Conservation (phyloP, 2,329 filamentous ascomycete species). For the Xylaria sp. region DNA sequence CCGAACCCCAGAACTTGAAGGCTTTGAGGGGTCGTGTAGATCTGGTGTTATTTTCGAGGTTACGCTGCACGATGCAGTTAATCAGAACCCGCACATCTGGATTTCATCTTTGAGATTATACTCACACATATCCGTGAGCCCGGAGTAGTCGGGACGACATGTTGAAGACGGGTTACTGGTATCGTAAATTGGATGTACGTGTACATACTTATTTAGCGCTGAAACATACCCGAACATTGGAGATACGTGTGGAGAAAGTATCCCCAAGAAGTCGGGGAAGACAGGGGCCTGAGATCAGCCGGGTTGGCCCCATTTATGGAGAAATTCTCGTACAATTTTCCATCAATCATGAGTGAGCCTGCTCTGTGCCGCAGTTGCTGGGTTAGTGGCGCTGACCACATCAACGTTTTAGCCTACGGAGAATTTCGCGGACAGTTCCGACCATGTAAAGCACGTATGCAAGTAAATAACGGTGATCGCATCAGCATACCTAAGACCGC, state of each 20-base stretch:
- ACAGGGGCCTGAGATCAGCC: conserved; percentile 37
- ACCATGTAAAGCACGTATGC: neutral
- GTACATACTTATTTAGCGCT: neutral
- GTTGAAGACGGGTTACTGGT: conserved; percentile 24
- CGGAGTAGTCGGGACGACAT: conserved; percentile 11
- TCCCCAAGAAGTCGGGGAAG: conserved; percentile 32
- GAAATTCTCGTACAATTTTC: conserved; percentile 33
- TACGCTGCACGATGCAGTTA: neutral
- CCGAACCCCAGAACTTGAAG: neutral
- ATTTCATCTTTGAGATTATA: conserved; percentile 1
- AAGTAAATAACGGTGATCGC: conserved; percentile 1
- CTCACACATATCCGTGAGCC: neutral
- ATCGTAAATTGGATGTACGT: conserved; percentile 11
- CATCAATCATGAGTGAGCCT: conserved; percentile 39
- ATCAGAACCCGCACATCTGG: neutral
- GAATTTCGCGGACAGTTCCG: conserved; percentile 32
- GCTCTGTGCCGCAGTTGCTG: neutral
- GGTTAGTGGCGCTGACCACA: conserved; percentile 9
- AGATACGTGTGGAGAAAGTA: conserved; percentile 28
- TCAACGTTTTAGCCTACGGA: conserved; percentile 33
- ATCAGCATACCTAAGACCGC: conserved; percentile 13
- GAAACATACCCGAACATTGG: conserved; percentile 16
- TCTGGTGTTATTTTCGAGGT: conserved; percentile 7
- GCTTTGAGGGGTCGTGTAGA: neutral
- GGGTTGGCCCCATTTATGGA: conserved; percentile 37